Evolutionary conservation across 352 stramenopile species (phyloP), one percentile per base, ranked within the genome.

Genomic region (Pythium volutum): DNA sequence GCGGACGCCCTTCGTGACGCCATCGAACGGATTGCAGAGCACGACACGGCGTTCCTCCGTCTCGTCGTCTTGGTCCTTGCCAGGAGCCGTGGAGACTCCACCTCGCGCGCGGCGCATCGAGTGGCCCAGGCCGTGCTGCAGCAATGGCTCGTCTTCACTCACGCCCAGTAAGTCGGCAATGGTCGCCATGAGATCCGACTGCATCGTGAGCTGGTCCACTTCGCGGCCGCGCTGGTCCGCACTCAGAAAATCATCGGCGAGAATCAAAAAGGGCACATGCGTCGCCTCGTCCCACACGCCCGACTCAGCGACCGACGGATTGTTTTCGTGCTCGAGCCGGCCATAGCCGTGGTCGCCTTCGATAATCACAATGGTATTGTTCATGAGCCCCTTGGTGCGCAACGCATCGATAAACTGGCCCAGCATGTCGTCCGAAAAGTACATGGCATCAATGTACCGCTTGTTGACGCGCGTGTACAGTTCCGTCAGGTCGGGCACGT

Each of bases 341-440:
- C 78, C 81, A 48, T 88, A 83, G 11, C 81, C 76, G 53, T 90
- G 81, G 46, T 90, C 81, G 4, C 81, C 78, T 46, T 87, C 64
- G 26, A 90, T 84, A 14, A 90, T 74, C 36, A 90, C 76, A 38
- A 90, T 74, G 36, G 81, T 90, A 64, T 90, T 87, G 38, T 84
- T 82, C 76, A 88, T 86, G 4, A 90, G 57, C 2, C 70, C 75
- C 51, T 84, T 84, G 2, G 54, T 54, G 41, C 81, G 76, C 56
- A 90, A 41, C 5, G 59, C 61, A 29, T 65, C 53, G 38, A 89
- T 79, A 38, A 89, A 88, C 15, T 82, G 62, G 29, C 80, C 77
- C 23, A 88, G 66, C 74, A 84, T 84, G 42, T 79, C 75, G 39
- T 91, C 81, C 0, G 75, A 80, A 48, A 91, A 91, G 60, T 76